Evolutionary conservation across 202 grass and related monocot genomes (phyloP), one percentile per base, ranked within the genome.

Genomic region (Eragrostis tef): DNA sequence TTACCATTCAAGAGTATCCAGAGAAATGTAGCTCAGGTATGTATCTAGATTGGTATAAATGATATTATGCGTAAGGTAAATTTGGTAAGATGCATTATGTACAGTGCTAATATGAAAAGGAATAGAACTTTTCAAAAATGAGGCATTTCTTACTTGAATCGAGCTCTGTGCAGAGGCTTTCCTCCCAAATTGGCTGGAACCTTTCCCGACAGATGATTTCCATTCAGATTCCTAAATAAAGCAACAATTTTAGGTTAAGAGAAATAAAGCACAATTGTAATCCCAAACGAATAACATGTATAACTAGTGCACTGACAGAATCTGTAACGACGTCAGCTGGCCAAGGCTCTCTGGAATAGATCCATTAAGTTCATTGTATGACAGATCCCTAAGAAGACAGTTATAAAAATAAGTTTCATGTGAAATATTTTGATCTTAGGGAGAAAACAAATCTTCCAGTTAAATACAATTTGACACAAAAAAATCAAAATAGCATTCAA

Each of bases 341-440:
- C 96, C 93, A 62, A 99, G 90, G 77, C 83, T 92, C 41, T 96
- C 96, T 27, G 96, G 93, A 89, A 99, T 96, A 49, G 90, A 93
- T 73, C 96, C 96, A 85, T 96, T 99, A 22, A 99, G 65, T 71
- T 91, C 79, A 9, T 96, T 99, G 69, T 85, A 99, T 12, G 96
- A 99, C 61, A 99, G 71, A 86, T 99, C 96, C 79, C 96, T 99
- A 74, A 45, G 47, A 86, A 77, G 21, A 41, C 31, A 29, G 19
- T 64, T 42, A 58, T 53, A 42, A 19, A 60, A 80, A 42, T 70
- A 42, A 69, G 43, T 10, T 62, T 75, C 79, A 60, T 71, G 50
- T 5, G 11, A 61, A 67, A 82, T 12, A 49, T 29, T 74, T 51
- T 62, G 3, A 34, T 67, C 22, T 4, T 15, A 13, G 27, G 51